Base-by-base conservation (phyloP, 345 rosid genomes). In the Turnera subulata region DNA sequence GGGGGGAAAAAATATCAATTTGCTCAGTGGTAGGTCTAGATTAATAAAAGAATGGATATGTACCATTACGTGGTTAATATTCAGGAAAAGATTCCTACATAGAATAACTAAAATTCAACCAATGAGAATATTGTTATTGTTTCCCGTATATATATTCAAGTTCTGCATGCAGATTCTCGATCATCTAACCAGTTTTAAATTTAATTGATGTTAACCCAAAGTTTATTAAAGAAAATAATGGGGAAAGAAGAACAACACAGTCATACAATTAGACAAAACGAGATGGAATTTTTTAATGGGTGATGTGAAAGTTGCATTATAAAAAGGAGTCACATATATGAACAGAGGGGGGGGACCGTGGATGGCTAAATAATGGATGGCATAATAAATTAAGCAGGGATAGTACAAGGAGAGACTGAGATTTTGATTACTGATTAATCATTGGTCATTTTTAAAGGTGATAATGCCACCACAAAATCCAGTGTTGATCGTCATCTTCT, bases 381-480 rank as follows among this genome's bases (percentile, higher is more conserved):
- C 18, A 50, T 23, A 44, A 43, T 25, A 22, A 19, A 7, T n/a
- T 13, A 2, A 46, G 61, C 45, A 1, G 24, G 32, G 15, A 26
- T 20, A 15, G 21, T 33, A 35, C n/a, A 18, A n/a, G 59, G 50
- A 56, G 52, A 63, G 62, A 68, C 66, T 73, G 66, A 56, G 78
- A 68, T 70, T 56, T 39, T 71, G 70, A 52, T 58, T 3, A 11
- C 15, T 51, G 53, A 68, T 47, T 12, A 21, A 37, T 43, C n/a
- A 37, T 42, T 11, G 10, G 45, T 10, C 13, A 29, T 61, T 63
- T 48, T 40, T 24, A 32, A 64, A 67, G 15, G 24, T 40, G 4
- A 42, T 11, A 15, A 42, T 37, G 56, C 67, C 73, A 56, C 54
- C 80, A 69, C 50, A 72, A 68, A 66, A 58, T 46, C 71, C 79